Conservation (phyloP, 2,329 filamentous ascomycete genomes). For the Exophiala mesophila region DNA sequence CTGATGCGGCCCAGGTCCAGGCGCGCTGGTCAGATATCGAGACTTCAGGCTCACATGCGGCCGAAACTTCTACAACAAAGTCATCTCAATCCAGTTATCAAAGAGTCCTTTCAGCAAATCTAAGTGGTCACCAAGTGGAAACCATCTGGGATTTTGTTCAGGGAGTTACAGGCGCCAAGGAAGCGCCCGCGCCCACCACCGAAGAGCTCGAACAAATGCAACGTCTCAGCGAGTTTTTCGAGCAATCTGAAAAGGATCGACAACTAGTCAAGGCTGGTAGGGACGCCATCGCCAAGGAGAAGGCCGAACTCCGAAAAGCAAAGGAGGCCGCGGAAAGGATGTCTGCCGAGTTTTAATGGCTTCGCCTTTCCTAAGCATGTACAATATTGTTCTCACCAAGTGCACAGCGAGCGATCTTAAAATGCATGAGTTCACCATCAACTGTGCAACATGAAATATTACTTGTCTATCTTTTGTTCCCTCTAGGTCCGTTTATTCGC, state of each 20-base stretch:
- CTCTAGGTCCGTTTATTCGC: too few relatives aligned
- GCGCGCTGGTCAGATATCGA: constrained; percentile 14
- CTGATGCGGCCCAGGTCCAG: constrained; percentile 3
- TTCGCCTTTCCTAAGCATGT: neutral
- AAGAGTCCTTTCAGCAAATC: constrained; percentile 27
- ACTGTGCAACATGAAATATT: too few relatives aligned
- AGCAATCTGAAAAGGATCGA: constrained; percentile 37
- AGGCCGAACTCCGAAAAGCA: constrained; percentile 41
- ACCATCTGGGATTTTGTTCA: constrained; percentile 43
- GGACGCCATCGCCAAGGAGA: constrained; percentile 42
- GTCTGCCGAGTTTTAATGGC: constrained; percentile 27
- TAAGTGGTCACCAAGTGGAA: constrained; percentile 32
- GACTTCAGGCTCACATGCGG: constrained; percentile 15
- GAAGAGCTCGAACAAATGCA: constrained; percentile 35
- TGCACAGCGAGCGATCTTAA: neutral
- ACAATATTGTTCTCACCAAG: constrained; percentile 3
- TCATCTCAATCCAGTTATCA: constrained; percentile 32
- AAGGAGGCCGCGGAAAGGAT: constrained; percentile 41
- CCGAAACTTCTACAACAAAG: constrained; percentile 25
- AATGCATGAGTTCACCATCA: neutral
- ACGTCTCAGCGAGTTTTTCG: constrained; percentile 33
- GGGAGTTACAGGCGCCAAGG: constrained; percentile 37
- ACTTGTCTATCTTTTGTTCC: too few relatives aligned
- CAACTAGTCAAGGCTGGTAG: constrained; percentile 35
- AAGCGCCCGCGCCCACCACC: constrained; percentile 31